phyloP scores from a whole-genome alignment of 2,329 filamentous ascomycete genomes.

The Exophiala mesophila region DNA sequence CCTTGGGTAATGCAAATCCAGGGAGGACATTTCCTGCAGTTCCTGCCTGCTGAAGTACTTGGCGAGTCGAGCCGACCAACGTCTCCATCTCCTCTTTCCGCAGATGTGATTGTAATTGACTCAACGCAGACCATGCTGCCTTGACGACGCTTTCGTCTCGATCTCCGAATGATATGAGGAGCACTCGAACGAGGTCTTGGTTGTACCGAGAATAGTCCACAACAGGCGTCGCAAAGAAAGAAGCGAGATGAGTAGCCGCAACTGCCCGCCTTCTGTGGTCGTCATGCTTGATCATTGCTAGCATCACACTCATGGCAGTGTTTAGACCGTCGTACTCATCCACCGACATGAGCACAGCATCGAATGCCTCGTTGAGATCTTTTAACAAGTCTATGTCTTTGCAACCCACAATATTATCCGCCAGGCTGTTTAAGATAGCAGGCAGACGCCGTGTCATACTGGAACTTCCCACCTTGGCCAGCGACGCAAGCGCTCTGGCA shows the following conservation, averaged over 20 bases:
- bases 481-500: constrained; percentile 83
- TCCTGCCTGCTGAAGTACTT: constrained; percentile 81
- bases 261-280: constrained; percentile 78
- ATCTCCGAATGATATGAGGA: constrained; percentile 91
- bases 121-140: constrained; percentile 81
- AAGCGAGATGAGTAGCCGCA: constrained; percentile 73
- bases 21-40: constrained; percentile 77
- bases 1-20: constrained; percentile 88
- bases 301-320: constrained; percentile 88
- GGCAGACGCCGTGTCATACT: constrained; percentile 89
- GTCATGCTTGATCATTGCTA: constrained; percentile 83
- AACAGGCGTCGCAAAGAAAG: constrained; percentile 74
- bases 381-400: constrained; percentile 67
- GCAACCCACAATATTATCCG: constrained; percentile 79
- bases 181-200: constrained; percentile 83
- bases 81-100: constrained; percentile 98
- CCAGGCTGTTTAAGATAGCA: constrained; percentile 83
- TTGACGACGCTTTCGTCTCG: constrained; percentile 78
- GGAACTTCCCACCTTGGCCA: constrained; percentile 83
- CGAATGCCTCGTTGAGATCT: constrained; percentile 76
- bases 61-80: constrained; percentile 77
- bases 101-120: constrained; percentile 78
- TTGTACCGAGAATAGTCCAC: constrained; percentile 95
- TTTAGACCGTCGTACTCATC: constrained; percentile 96
- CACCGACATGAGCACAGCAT: constrained; percentile 84